Evolutionary conservation across 2,329 filamentous ascomycete species (phyloP), one percentile per base, ranked within the genome.

Genomic region (Colletotrichum tabaci): DNA sequence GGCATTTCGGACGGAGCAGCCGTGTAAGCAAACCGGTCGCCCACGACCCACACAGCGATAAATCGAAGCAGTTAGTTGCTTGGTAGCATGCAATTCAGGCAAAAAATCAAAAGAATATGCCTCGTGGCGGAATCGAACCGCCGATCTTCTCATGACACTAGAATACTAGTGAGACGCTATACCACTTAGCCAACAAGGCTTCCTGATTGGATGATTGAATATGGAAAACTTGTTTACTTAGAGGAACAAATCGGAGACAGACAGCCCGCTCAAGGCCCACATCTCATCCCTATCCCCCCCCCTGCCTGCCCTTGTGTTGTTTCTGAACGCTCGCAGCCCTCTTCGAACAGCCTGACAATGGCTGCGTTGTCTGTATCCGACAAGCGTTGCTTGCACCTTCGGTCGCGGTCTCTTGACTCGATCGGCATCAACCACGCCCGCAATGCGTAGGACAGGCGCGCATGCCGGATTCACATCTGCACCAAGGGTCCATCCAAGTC

Each of bases 111-210:
- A 61, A 61, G 10, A 3, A 13, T 3, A 21, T 66, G 58, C 66
- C 66, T 68, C 66, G 61, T 68, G 61, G 50, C 47, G 47, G 66
- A 68, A 68, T 68, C 66, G 66, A 65, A 68, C 66, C 47, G 47
- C 50, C 61, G 66, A 68, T 68, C 66, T 68, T 61, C 66, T 68
- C 66, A 68, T 68, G 46, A 40, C 58, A 61, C 58, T 50, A 61
- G 18, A 56, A 1, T 68, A 68, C 66, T 68, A 68, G 66, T 68
- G 66, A 68, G 66, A 61, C 66, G 66, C 66, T 68, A 57, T 68
- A 68, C 66, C 66, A 68, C 66, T 68, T 56, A 68, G 66, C 66
- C 66, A 68, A 68, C 53, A 64, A 68, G 61, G 61, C 66, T 10
- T 35, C 5, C 21, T 40, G 7, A 68, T 65, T 58, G 61, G 61